Conservation (phyloP, 768 basidiomycete species). For the Sarcodon aspratus region DNA sequence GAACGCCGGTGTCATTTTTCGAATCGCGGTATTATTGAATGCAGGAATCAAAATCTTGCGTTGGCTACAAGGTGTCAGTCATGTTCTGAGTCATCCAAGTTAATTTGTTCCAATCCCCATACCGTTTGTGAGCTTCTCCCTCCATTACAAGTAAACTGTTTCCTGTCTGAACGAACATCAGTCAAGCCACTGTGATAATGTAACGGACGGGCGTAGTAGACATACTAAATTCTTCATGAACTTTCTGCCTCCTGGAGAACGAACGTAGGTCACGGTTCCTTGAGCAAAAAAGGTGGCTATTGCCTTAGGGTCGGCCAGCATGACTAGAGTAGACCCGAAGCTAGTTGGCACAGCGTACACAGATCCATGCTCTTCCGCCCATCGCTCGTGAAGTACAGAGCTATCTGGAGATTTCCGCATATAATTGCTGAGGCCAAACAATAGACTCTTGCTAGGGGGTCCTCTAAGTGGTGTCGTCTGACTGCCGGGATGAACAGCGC, state of each 20-base stretch:
- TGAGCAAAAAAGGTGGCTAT: slow-evolving; percentile 36
- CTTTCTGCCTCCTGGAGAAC: slow-evolving; percentile 17
- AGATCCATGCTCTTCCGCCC: slow-evolving; percentile 36
- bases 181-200: no score
- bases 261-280: slow-evolving; percentile 38
- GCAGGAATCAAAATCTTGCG: slow-evolving; percentile 39
- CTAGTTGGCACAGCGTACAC: slow-evolving; percentile 27
- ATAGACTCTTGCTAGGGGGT: slow-evolving; percentile 27
- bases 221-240: slow-evolving; percentile 26
- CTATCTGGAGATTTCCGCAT: slow-evolving; percentile 18
- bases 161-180: slow-evolving; percentile 14
- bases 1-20: slow-evolving; percentile 33
- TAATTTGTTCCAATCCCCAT: slow-evolving; percentile 6
- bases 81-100: no score
- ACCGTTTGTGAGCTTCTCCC: slow-evolving; percentile 34
- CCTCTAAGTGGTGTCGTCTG: slow-evolving; percentile 26
- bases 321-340: slow-evolving; percentile 8
- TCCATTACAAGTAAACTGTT: slow-evolving; percentile 27
- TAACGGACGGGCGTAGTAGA: neutral
- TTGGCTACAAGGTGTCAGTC: slow-evolving; percentile 23
- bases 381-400: slow-evolving; percentile 28
- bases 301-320: slow-evolving; percentile 27
- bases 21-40: slow-evolving; percentile 39
- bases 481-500: no score
- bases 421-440: slow-evolving; percentile 27